Evolutionary conservation across 768 basidiomycete species (phyloP), one percentile per base, ranked within the genome.

Genomic region (Russula virescens): DNA sequence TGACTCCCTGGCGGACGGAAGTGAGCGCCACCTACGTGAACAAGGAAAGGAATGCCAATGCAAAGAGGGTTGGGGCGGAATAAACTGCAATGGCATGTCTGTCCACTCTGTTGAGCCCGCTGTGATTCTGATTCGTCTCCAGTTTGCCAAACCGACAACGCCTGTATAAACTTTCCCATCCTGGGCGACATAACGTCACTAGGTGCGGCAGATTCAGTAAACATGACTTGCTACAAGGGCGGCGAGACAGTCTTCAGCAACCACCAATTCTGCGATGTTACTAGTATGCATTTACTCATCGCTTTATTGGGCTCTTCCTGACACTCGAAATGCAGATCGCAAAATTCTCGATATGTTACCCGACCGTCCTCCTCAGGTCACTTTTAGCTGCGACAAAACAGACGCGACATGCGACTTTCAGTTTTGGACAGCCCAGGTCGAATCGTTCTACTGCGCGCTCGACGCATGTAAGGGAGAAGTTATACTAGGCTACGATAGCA

Each of bases 181-280:
- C 78, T 70, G 0, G 81, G 80, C 53, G 73, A 71, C 16, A 71
- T 79, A 8, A 73, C 70, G 25, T 71, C 71, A 16, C 69, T 73
- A n/a, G 77, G 75, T 38, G 79, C 79, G 11, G 76, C 76, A 25
- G 64, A 71, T 6, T 69, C 72, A 1, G 73, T 74, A 34, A 87
- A 89, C 67, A 95, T 98, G 88, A 91, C 92, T 1, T 98, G 97
- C 72, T 96, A 97, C 80, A 89, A 81, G 58, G 91, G 91, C 46
- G 97, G 97, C 25, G 83, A 89, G 72, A 95, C 93, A 0, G 89
- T 99, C n/a, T 89, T 91, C 73, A 88, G 84, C 72, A 94, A 97
- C 67, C 93, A 94, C 74, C 96, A 99, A 73, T 93, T 97, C 86
- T 99, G 97, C 75, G 85, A 98, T 72, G 95, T 99, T 38, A 99